Evolutionary conservation across 2,329 filamentous ascomycete species (phyloP).

Genomic region (Stemphylium beticola): DNA sequence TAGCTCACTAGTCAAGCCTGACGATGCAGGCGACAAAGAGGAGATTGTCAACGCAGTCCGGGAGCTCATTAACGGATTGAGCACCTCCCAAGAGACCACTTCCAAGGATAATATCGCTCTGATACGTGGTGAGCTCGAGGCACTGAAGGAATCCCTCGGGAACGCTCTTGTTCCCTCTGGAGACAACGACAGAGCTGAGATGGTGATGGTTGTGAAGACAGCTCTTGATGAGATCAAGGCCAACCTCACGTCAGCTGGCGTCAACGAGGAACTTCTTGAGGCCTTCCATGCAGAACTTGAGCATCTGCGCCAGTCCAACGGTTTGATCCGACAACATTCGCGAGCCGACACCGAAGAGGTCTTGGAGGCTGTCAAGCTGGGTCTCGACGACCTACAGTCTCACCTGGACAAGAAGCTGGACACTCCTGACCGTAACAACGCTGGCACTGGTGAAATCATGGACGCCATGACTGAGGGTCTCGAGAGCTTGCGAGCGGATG

Average conservation of each 20-base stretch:
- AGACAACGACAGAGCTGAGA: constrained; percentile 48
- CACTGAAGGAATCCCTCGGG: constrained; percentile 52
- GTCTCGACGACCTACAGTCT: constrained; percentile 57
- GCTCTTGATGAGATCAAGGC: constrained; percentile 49
- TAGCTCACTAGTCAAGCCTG: constrained; percentile 57
- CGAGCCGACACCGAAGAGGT: constrained; percentile 57
- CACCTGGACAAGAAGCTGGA: constrained; percentile 61
- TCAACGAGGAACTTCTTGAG: constrained; percentile 60
- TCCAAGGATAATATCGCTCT: constrained; percentile 51
- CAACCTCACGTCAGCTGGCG: constrained; percentile 33
- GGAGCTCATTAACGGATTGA: constrained; percentile 53
- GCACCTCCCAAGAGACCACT: constrained; percentile 49
- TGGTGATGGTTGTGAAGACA: constrained; percentile 48
- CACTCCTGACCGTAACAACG: constrained; percentile 59
- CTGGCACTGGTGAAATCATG: constrained; percentile 63
- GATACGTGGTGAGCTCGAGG: constrained; percentile 53
- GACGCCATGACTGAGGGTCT: constrained; percentile 73
- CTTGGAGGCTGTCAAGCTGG: constrained; percentile 56
- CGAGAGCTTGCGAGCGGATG: constrained; percentile 75
- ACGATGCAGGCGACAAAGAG: constrained; percentile 60
- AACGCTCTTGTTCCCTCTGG: constrained; percentile 50
- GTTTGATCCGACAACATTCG: constrained; percentile 49
- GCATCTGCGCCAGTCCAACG: constrained; percentile 53
- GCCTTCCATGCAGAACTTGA: constrained; percentile 59
- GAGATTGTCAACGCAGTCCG: constrained; percentile 74